Evolutionary conservation across 768 basidiomycete genomes (phyloP), one percentile per base, ranked within the genome.

Genomic region (Brasilioporus rufonigricans): DNA sequence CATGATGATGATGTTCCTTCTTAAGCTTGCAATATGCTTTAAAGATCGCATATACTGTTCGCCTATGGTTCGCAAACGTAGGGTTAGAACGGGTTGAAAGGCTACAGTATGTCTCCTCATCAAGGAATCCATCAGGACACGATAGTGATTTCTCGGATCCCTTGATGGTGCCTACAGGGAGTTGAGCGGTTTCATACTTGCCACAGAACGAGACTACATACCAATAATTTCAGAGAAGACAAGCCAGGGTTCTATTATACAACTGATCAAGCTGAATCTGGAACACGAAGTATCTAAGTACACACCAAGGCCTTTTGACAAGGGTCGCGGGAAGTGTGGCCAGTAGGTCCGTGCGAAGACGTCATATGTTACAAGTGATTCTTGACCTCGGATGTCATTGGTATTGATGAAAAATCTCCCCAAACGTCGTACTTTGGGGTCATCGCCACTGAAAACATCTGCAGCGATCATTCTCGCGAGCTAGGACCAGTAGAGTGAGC

Each of bases 161-260:
- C 61, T 82, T 79, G 57, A 90, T 83, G 7, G 85, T 80, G 29
- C 86, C 86, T 65, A 19, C 24, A n/a, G 38, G 29, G 14, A 39
- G 33, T 44, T 44, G 10, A 41, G 27, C 39, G 12, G 32, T 35
- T 51, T 9, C 5, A 26, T 18, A 48, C 9, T n/a, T 21, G 27
- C 16, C 10, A 18, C 18, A 26, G 2, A 38, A 12, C 14, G 27
- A 32, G 32, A 33, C 11, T 12, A 61, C 72, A n/a, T 49, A 81
- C 86, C 87, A 53, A 89, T 76, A 24, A 89, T 68, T 61, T 89
- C 85, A 36, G 79, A 81, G 61, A 80, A 89, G 0, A 86, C 84
- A 4, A 85, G 69, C 13, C 80, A 73, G 2, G 86, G 77, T 64
- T 85, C 87, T 89, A 48, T 44, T 5, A 51, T 14, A 11, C 21